Base-by-base conservation (phyloP, 169 alveolate genomes). In the Prorocentrum cordatum region DNA sequence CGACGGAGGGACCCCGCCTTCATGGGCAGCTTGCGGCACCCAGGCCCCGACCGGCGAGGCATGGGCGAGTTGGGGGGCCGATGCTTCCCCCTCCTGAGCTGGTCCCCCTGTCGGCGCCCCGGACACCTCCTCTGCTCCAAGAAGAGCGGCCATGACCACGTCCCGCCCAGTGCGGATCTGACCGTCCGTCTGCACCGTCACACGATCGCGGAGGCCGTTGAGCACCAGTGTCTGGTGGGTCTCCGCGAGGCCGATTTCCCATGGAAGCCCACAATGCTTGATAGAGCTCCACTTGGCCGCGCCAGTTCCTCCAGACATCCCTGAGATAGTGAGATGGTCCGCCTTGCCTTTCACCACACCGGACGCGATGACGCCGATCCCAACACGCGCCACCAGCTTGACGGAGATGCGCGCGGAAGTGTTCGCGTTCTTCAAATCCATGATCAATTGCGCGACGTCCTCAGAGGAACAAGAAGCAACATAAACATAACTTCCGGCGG, bases 231-330 rank as follows among this genome's bases (percentile, higher is more conserved):
- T 77, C 91, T 94, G 94, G 67, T 94, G 96, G 6, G 96, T 92
- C 84, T 93, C 94, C 27, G 96, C 96, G 70, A 94, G 71, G 33
- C 96, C 96, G 70, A 93, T 91, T 75, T 94, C 96, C 96, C 96
- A 94, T 14, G 96, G 96, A 54, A 92, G 75, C 45, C 96, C 96
- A 5, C 26, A 42, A 45, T 42, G 54, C 72, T 92, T 93, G 79
- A 94, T 94, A 26, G 95, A 92, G 29, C 95, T 93, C 94, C 94
- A 93, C 91, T 93, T 92, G 42, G 95, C 93, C 18, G 96, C 96
- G 31, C 96, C 96, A 7, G 95, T 92, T 22, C 96, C 96, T n/a
- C 96, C 96, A 2, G 89, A 79, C 89, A 79, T 79, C 16, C 54
- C 96, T 38, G 94, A 86, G 45, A 94, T 94, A 42, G 93, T 64